phyloP scores from a whole-genome alignment of 169 alveolate genomes.

The Neospora caninum region DNA sequence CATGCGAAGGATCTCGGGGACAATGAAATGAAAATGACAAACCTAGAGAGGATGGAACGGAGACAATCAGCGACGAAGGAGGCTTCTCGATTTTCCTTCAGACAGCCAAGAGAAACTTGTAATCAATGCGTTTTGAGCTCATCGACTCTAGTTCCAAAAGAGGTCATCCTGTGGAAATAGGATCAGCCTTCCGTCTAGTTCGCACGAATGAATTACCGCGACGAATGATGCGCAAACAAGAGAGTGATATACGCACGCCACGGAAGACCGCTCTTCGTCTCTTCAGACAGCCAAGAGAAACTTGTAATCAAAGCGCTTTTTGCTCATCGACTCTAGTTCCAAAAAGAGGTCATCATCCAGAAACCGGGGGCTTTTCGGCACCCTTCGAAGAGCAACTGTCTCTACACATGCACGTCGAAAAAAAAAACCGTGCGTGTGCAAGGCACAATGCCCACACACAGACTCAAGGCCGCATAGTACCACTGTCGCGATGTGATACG shows the following conservation, averaged over 20 bases:
- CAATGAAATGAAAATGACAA: no score
- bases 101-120: conserved; percentile 54
- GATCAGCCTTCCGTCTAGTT: not conserved
- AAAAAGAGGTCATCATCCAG: not conserved
- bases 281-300: conserved; percentile 47
- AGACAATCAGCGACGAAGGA: not conserved
- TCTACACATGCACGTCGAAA: not conserved
- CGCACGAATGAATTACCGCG: not conserved
- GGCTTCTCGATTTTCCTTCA: not conserved
- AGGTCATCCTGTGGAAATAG: not conserved
- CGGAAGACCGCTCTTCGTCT: not conserved
- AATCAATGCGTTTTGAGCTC: not conserved
- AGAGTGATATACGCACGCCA: not conserved
- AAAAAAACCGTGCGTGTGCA: no score
- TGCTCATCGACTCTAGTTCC: conserved; percentile 50
- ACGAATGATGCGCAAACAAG: not conserved
- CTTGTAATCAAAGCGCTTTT: conserved; percentile 17
- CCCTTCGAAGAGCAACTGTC: not conserved
- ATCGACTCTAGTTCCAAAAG: conserved; percentile 46
- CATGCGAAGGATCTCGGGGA: no score
- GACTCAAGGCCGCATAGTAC: no score
- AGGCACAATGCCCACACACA: no score
- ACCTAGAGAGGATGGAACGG: no score
- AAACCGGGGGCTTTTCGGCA: not conserved
- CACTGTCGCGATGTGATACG: no score